Conservation (phyloP, 2,329 filamentous ascomycete genomes). For the Fusarium continuum region DNA sequence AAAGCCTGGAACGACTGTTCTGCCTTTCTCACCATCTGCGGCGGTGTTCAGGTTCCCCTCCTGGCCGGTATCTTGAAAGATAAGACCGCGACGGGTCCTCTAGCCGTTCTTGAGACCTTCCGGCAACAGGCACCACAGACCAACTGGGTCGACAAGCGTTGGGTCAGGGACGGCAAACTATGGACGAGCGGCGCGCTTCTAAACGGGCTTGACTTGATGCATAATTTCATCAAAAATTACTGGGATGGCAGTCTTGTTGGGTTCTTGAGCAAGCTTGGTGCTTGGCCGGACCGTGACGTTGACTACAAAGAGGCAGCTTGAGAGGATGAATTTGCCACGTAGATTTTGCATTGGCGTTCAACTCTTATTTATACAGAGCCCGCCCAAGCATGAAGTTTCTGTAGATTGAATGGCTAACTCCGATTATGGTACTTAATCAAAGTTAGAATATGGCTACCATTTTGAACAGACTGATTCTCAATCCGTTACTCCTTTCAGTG, state of each 20-base stretch:
- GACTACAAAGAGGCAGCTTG: conserved; percentile 46
- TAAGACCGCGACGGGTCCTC: conserved; percentile 52
- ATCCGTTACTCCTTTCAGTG: too few species aligned
- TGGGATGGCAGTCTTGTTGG: conserved; percentile 44
- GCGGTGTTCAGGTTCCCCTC: conserved; percentile 46
- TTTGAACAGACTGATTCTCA: too few species aligned
- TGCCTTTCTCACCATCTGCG: conserved; percentile 54
- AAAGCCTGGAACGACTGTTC: conserved; percentile 47
- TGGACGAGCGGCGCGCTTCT: conserved; percentile 50
- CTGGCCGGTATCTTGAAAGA: conserved; percentile 49
- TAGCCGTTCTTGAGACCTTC: conserved; percentile 41
- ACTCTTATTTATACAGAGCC: too few species aligned
- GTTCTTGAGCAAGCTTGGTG: conserved; percentile 27
- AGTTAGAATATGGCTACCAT: too few species aligned
- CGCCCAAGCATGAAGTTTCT: not conserved
- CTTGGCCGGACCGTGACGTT: conserved; percentile 45
- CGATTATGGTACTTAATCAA: too few species aligned
- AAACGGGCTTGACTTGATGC: conserved; percentile 50
- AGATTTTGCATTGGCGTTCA: too few species aligned
- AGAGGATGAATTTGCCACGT: too few species aligned
- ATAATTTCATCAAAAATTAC: conserved; percentile 41
- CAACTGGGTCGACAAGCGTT: conserved; percentile 52
- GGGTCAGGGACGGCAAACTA: conserved; percentile 49
- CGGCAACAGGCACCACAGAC: conserved; percentile 41
- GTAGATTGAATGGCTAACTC: too few species aligned